phyloP scores from a whole-genome alignment of 495 filamentous ascomycete species.

The Mytilinidion resinicola region DNA sequence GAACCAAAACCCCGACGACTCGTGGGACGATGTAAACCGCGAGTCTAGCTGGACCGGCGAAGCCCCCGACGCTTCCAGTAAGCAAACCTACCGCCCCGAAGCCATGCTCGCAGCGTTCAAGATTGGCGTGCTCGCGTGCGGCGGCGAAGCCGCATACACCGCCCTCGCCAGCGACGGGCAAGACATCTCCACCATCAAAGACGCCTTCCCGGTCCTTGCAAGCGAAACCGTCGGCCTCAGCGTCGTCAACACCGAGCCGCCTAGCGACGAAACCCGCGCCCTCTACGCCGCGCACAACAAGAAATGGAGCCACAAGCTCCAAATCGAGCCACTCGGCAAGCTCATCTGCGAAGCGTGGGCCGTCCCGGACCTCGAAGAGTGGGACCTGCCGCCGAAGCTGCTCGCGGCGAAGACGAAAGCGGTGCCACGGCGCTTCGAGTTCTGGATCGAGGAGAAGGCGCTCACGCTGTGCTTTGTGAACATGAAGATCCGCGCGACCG shows the following conservation, averaged over 20 bases:
- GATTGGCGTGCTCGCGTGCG: conserved; percentile 35
- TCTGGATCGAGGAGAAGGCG: conserved; percentile 62
- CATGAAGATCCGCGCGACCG: conserved; percentile 64
- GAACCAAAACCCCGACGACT: conserved; percentile 14
- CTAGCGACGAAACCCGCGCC: conserved; percentile 35
- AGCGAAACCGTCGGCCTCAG: conserved; percentile 51
- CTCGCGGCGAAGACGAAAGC: conserved; percentile 21
- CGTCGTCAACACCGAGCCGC: conserved; percentile 43
- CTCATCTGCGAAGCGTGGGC: conserved; percentile 32
- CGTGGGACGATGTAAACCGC: conserved; percentile 33
- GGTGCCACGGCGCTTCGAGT: conserved; percentile 41
- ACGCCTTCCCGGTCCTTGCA: conserved; percentile 21
- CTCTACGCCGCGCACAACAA: conserved; percentile 42
- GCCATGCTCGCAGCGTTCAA: conserved; percentile 37
- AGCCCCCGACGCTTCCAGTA: conserved; percentile 17
- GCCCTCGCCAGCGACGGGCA: neutral
- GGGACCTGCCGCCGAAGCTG: conserved; percentile 27
- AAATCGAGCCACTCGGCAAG: conserved; percentile 33
- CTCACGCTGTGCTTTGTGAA: conserved; percentile 59
- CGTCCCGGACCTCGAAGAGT: conserved; percentile 23
- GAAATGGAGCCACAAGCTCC: conserved; percentile 11
- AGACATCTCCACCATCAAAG: conserved; percentile 26
- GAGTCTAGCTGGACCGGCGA: neutral
- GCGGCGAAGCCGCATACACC: conserved; percentile 30
- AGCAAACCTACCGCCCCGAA: conserved; percentile 10